Percentiles rank a stretch among this genome's conserved stretches.
phyloP scores from a whole-genome alignment of 2,329 filamentous ascomycete genomes.

The Neocatenulostroma microsporum region DNA sequence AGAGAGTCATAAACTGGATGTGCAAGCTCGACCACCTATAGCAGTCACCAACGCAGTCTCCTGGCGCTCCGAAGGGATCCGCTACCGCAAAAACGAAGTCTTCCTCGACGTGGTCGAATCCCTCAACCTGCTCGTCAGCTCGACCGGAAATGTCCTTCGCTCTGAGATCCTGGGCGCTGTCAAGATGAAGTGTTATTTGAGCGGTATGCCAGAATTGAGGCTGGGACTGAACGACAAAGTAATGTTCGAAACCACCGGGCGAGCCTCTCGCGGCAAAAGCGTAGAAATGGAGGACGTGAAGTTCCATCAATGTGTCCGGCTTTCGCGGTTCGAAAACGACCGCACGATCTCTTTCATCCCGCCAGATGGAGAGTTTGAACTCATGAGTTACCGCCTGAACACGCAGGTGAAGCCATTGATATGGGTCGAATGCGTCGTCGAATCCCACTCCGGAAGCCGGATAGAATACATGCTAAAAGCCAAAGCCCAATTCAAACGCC shows the following conservation, averaged over 20 bases:
- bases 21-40: conserved; percentile 91
- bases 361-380: conserved; percentile 96
- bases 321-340: conserved; percentile 97
- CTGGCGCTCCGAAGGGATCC: conserved; percentile 95
- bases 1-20: conserved; percentile 96
- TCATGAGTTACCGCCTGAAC: conserved; percentile 98
- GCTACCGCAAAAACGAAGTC: conserved; percentile 98
- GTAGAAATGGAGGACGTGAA: conserved; percentile 99
- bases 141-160: conserved; percentile 88
- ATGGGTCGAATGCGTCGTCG: conserved; percentile 97
- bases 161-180: conserved; percentile 95
- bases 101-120: conserved; percentile 97
- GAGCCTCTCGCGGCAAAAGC: conserved; percentile 88
- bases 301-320: conserved; percentile 94
- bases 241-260: conserved; percentile 97
- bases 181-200: conserved; percentile 99
- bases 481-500: conserved; percentile 93
- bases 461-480: conserved; percentile 99
- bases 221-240: conserved; percentile 96
- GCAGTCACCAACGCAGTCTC: conserved; percentile 97
- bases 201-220: conserved; percentile 93
- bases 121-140: conserved; percentile 87
- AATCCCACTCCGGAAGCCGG: conserved; percentile 86
- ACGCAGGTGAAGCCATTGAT: conserved; percentile 98
- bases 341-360: conserved; percentile 98